phyloP scores from a whole-genome alignment of 2,329 filamentous ascomycete genomes.

The Claviceps monticola region DNA sequence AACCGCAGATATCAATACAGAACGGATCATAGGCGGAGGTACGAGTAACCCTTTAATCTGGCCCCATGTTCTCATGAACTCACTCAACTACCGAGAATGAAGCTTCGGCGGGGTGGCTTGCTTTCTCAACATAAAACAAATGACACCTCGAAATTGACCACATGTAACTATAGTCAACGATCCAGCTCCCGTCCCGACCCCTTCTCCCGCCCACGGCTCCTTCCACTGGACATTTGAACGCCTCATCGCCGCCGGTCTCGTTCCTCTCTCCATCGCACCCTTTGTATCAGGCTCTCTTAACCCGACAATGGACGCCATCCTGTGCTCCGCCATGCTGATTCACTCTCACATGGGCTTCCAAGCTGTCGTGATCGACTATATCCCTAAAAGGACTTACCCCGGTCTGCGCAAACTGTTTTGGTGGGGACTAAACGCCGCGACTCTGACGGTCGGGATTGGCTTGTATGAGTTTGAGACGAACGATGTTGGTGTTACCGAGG shows the following conservation, averaged over 20 bases:
- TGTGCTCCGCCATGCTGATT: slow-evolving; percentile 71
- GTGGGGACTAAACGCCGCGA: slow-evolving; percentile 69
- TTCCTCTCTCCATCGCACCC: slow-evolving; percentile 79
- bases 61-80: neutral
- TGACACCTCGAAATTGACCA: slow-evolving; percentile 3
- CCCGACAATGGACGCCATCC: slow-evolving; percentile 72
- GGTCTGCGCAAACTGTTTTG: slow-evolving; percentile 50
- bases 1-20: slow-evolving; percentile 31
- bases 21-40: slow-evolving; percentile 64
- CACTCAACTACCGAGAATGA: no score
- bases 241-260: slow-evolving; percentile 61
- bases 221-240: slow-evolving; percentile 99
- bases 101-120: neutral
- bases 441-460: slow-evolving; percentile 69
- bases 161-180: slow-evolving; percentile 58
- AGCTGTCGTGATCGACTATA: slow-evolving; percentile 81
- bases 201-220: slow-evolving; percentile 71
- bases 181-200: slow-evolving; percentile 56
- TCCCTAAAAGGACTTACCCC: slow-evolving; percentile 60
- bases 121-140: neutral
- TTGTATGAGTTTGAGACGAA: slow-evolving; percentile 99
- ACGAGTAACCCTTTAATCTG: slow-evolving; percentile 19
- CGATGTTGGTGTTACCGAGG: slow-evolving; percentile 87
- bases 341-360: slow-evolving; percentile 96
- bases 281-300: slow-evolving; percentile 88